Evolutionary conservation across 1,284 basidiomycete genomes (phyloP), one percentile per base, ranked within the genome.

Genomic region (Agaricales sp.): DNA sequence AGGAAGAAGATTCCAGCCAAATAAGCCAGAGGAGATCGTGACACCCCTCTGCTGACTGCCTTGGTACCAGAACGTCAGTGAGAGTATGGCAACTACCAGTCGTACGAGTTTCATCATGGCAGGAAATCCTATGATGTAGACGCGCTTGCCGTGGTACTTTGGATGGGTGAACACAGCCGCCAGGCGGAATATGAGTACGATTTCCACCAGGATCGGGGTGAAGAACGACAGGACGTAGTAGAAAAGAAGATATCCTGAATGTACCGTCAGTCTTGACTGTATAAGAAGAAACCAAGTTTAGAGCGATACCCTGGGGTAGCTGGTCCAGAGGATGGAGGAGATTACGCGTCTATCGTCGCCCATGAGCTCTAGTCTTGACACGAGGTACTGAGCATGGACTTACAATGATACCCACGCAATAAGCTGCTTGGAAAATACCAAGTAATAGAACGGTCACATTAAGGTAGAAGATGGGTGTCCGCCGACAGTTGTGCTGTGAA

Each of bases 151-250:
- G 8, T n/a, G 44, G 18, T 22, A 45, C 21, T 4, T 24, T 14
- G 4, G 20, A 24, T 26, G 12, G 20, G 44, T 21, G 18, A 22
- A 45, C 20, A 45, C 22, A 8, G 44, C 44, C 20, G 8, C 21
- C 19, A 45, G 24, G 4, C 44, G 11, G 24, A 45, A 24, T 4
- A 45, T 26, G 21, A 45, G 44, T 13, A 45, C 21, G 4, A 13
- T 8, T 24, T 45, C 44, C 20, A 45, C 44, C 6, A 45, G 18
- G 44, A 45, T 45, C 4, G 44, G 44, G 21, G 44, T 45, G 44
- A 6, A 45, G 44, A 45, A 45, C 20, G 44, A 45, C 19, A 45
- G 20, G 20, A 24, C 21, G 20, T 45, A 45, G 13, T 26, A 45
- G 39, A 41, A 41, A 8, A 41, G 4, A 16, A 41, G 13, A n/a